A percentile compares a stretch with the other conserved stretches of the same genome.
phyloP scores from a whole-genome alignment of 2,329 filamentous ascomycete genomes.

The Pseudohalonectria lignicola region DNA sequence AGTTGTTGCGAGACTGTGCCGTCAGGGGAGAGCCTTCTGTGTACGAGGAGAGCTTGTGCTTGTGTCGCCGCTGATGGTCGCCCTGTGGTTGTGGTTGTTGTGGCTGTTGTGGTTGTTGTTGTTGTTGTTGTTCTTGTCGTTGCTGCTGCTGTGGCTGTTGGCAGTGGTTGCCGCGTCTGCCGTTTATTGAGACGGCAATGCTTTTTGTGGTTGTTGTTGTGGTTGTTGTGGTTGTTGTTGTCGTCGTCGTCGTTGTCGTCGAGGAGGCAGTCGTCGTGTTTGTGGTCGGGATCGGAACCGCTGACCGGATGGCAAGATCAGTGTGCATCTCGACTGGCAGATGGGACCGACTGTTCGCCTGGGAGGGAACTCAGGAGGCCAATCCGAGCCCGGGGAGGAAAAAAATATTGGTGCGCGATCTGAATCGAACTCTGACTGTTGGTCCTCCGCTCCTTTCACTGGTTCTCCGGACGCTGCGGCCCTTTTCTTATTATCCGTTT shows the following conservation, averaged over 20 bases:
- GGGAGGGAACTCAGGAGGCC: background rate
- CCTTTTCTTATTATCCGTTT: too few relatives aligned
- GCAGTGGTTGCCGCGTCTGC: background rate
- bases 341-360: background rate
- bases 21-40: conserved; percentile 41
- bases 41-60: conserved; percentile 51
- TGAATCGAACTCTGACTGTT: too few relatives aligned
- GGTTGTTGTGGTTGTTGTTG: background rate
- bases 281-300: conserved; percentile 1
- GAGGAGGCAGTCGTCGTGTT: background rate
- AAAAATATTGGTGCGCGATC: too few relatives aligned
- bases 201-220: background rate
- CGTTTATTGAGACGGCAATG: background rate
- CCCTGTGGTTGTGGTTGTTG: background rate
- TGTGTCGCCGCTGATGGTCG: conserved; percentile 32
- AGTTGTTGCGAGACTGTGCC: conserved; percentile 41
- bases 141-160: conserved; percentile 5
- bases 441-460: too few relatives aligned
- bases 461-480: too few relatives aligned
- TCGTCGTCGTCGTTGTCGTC: background rate
- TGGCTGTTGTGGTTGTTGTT: conserved; percentile 1
- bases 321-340: conserved; percentile 11
- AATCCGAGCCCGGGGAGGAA: background rate
- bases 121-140: too few relatives aligned
- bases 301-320: conserved; percentile 14